These are phyloP conservation scores for Cryomyces minteri DNA, from an alignment of 495 filamentous ascomycete species.

Conservation along the genomic window DNA sequence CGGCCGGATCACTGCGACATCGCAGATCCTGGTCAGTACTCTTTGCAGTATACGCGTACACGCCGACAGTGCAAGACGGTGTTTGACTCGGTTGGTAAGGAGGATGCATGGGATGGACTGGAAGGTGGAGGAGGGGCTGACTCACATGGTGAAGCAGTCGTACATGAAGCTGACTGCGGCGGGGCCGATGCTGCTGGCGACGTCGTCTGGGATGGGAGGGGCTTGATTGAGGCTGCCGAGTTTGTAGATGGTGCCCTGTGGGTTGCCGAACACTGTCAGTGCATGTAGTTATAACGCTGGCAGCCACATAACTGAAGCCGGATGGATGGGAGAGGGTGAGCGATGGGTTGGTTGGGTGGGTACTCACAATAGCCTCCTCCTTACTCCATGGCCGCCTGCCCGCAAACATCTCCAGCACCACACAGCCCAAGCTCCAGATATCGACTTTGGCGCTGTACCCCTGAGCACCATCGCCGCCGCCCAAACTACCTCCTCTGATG, in stretches of 20 bases:
- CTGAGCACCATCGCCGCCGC: constrained; percentile 25
- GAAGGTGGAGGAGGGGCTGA: constrained; percentile 9
- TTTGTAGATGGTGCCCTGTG: constrained; percentile 78
- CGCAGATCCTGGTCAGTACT: neutral
- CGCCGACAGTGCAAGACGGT: too few species aligned
- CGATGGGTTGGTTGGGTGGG: too few species aligned
- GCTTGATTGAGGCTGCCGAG: constrained; percentile 82
- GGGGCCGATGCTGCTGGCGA: constrained; percentile 57
- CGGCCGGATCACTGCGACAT: constrained; percentile 51
- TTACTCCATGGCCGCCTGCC: constrained; percentile 89
- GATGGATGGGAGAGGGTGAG: too few species aligned
- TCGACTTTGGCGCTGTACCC: constrained; percentile 97
- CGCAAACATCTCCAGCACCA: constrained; percentile 97
- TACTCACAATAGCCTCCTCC: constrained; percentile 66
- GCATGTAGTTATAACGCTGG: too few species aligned
- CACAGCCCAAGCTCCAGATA: constrained; percentile 95
- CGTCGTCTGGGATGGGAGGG: constrained; percentile 91
- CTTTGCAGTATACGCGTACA: neutral
- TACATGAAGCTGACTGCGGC: constrained; percentile 85
- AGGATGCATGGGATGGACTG: neutral
- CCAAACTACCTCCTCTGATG: constrained; percentile 53
- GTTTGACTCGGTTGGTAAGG: neutral
- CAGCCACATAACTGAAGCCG: too few species aligned
- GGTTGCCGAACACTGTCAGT: too few species aligned
- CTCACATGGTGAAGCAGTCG: constrained; percentile 95